Conservation (phyloP, 164 flowering plant species). For the Litsea cubeba region DNA sequence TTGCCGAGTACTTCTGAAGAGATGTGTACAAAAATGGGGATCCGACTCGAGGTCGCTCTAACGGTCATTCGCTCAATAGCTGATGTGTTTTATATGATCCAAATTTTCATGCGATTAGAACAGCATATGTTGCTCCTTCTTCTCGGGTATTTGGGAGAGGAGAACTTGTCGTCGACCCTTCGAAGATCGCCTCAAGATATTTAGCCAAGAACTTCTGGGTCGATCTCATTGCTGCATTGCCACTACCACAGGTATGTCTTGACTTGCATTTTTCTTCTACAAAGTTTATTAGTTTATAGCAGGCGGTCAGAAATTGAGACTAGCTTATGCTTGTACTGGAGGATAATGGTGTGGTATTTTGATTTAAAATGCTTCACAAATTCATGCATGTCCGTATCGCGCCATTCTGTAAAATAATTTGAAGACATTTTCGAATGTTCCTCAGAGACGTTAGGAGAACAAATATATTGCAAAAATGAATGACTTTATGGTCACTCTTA, state of each 20-base stretch:
- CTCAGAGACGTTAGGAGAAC: too few species aligned
- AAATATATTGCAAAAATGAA: too few species aligned
- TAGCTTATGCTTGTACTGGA: too few species aligned
- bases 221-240: slow-evolving; percentile 74
- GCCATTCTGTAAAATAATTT: too few species aligned
- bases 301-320: not conserved
- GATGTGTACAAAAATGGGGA: slow-evolving; percentile 53
- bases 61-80: slow-evolving; percentile 60
- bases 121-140: slow-evolving; percentile 89
- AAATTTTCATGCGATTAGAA: slow-evolving; percentile 60
- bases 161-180: slow-evolving; percentile 73
- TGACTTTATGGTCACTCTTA: too few species aligned
- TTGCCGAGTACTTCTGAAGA: slow-evolving; percentile 44
- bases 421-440: too few species aligned
- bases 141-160: slow-evolving; percentile 97
- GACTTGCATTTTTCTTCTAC: slow-evolving; percentile 1
- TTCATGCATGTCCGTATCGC: too few species aligned
- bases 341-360: too few species aligned
- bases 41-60: slow-evolving; percentile 44
- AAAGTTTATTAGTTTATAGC: not conserved
- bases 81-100: slow-evolving; percentile 67
- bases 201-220: slow-evolving; percentile 57
- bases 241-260: slow-evolving; percentile 85
- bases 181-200: slow-evolving; percentile 66
- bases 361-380: too few species aligned